A percentile compares a stretch with the other conserved stretches of the same genome.
Conservation (phyloP, 495 filamentous ascomycete genomes). For the Penicillium longicatenatum region DNA sequence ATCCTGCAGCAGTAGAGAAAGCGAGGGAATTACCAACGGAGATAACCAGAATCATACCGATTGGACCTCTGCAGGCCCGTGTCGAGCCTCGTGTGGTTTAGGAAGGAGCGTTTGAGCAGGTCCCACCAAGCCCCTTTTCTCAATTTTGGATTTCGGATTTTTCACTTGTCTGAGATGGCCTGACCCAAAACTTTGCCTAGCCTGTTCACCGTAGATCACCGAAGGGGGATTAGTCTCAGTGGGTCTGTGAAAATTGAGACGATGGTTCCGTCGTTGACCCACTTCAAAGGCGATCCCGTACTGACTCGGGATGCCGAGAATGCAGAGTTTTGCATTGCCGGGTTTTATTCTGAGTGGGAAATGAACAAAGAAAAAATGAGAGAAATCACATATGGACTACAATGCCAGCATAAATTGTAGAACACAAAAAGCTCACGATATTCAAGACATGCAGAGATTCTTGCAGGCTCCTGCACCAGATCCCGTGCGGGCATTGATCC, state of each 20-base stretch:
- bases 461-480: background rate
- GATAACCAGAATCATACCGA: background rate
- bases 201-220: constrained; percentile 25
- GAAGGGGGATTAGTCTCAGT: constrained; percentile 21
- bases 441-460: background rate
- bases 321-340: background rate
- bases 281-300: constrained; percentile 17
- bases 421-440: too few relatives aligned
- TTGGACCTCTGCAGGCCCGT: background rate
- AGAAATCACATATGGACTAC: background rate
- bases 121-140: constrained; percentile 11
- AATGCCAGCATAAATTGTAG: background rate
- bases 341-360: background rate
- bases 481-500: constrained; percentile 12
- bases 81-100: constrained; percentile 7
- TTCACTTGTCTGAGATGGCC: background rate
- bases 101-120: constrained; percentile 15
- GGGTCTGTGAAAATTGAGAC: constrained; percentile 22
- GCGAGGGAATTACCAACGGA: background rate
- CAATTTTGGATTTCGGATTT: constrained; percentile 5
- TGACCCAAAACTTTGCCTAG: constrained; percentile 11
- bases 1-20: background rate
- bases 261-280: constrained; percentile 19
- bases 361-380: background rate
- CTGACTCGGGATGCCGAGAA: constrained; percentile 25